Conservation (phyloP, 2,329 filamentous ascomycete genomes). For the Pseudocercospora macadamiae region DNA sequence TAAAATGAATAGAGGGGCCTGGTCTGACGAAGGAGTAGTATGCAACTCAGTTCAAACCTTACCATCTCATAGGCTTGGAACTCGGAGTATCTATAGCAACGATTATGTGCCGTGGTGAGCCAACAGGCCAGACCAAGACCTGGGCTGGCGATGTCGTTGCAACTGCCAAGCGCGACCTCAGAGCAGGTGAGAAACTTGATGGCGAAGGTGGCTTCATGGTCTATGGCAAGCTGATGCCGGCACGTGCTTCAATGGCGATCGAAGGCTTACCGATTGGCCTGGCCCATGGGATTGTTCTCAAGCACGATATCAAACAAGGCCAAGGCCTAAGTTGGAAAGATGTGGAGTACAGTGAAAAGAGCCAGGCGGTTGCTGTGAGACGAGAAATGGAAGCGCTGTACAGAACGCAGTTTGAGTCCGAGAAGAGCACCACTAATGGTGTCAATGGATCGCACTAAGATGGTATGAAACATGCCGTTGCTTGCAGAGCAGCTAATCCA, state of each 20-base stretch:
- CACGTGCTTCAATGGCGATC: conserved; percentile 45
- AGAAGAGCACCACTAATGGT: conserved; percentile 11
- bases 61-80: conserved; percentile 53
- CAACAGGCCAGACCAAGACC: conserved; percentile 49
- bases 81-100: conserved; percentile 49
- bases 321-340: conserved; percentile 49
- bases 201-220: conserved; percentile 52
- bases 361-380: conserved; percentile 45
- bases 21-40: conserved; percentile 33
- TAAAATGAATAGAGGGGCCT: neutral
- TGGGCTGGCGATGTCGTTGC: conserved; percentile 52
- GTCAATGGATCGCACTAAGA: neutral
- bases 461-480: too few species aligned
- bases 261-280: conserved; percentile 49
- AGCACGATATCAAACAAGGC: conserved; percentile 46
- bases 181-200: conserved; percentile 49
- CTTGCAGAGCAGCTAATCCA: too few species aligned
- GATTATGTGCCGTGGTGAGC: conserved; percentile 52
- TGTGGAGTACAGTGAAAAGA: conserved; percentile 47
- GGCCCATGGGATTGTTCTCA: conserved; percentile 48
- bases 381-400: conserved; percentile 51
- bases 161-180: conserved; percentile 51
- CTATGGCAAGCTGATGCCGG: conserved; percentile 49
- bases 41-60: conserved; percentile 52
- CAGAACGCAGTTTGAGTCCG: conserved; percentile 27